A percentile compares a stretch with the other conserved stretches of the same genome.
phyloP scores from a whole-genome alignment of 2,329 filamentous ascomycete species.

The Teratosphaeria epicoccoides region DNA sequence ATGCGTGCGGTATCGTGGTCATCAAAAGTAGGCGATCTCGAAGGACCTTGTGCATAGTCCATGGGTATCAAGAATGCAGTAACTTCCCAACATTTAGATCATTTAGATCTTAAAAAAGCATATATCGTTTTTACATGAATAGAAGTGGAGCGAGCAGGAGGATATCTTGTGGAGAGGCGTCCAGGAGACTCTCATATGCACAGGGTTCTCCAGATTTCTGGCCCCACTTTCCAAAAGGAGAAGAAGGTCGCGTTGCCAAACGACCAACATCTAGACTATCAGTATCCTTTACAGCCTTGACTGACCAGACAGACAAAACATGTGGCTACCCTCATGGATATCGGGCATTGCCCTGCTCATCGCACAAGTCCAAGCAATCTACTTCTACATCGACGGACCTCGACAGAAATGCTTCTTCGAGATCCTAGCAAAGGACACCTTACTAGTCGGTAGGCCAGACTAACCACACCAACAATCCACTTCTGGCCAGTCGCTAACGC shows the following conservation, averaged over 20 bases:
- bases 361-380: constrained; percentile 65
- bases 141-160: neutral
- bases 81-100: no score
- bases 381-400: constrained; percentile 88
- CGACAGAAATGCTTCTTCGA: constrained; percentile 94
- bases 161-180: neutral
- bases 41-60: no score
- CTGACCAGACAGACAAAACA: constrained; percentile 5
- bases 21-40: no score
- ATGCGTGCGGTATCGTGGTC: no score
- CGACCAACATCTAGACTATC: neutral
- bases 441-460: constrained; percentile 62
- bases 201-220: neutral
- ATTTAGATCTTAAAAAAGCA: no score
- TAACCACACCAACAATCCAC: neutral
- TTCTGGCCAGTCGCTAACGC: neutral
- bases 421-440: constrained; percentile 91
- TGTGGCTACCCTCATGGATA: constrained; percentile 17
- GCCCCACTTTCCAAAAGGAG: neutral
- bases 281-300: neutral
- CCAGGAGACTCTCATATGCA: neutral
- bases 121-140: no score
- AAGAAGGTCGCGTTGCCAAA: neutral
- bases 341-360: constrained; percentile 29
- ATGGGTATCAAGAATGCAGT: no score